Evolutionary conservation across 768 basidiomycete genomes (phyloP).

Genomic region (Suillus occidentalis): DNA sequence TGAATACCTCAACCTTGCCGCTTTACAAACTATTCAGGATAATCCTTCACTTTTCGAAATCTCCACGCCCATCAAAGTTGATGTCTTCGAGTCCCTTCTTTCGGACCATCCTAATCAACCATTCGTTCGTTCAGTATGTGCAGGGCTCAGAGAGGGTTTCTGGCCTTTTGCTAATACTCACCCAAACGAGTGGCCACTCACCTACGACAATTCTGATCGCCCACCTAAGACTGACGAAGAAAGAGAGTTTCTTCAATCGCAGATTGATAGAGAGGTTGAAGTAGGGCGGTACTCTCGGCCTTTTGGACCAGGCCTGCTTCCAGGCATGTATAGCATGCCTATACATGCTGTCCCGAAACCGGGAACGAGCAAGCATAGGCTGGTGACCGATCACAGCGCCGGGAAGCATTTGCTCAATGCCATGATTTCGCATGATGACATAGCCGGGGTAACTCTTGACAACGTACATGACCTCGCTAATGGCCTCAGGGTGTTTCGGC

Average conservation of each 20-base stretch:
- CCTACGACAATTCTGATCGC: background rate
- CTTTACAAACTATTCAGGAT: background rate
- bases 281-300: conserved; percentile 14
- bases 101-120: conserved; percentile 28
- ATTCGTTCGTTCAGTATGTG: conserved; percentile 28
- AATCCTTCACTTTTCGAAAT: conserved; percentile 14
- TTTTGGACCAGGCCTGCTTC: conserved; percentile 33
- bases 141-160: conserved; percentile 28
- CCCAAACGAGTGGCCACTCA: background rate
- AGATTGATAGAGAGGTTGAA: conserved; percentile 8
- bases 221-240: conserved; percentile 5
- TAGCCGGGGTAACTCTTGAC: too few species aligned
- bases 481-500: too few species aligned
- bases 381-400: background rate
- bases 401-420: too few species aligned
- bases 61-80: conserved; percentile 29
- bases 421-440: too few species aligned
- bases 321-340: background rate
- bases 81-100: conserved; percentile 22
- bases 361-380: background rate
- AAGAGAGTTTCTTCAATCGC: conserved; percentile 22
- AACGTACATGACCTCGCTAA: too few species aligned
- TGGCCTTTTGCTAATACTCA: conserved; percentile 28
- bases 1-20: background rate
- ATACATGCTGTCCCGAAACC: background rate